phyloP scores from a whole-genome alignment of 169 alveolate species.

The Plasmodium berghei region DNA sequence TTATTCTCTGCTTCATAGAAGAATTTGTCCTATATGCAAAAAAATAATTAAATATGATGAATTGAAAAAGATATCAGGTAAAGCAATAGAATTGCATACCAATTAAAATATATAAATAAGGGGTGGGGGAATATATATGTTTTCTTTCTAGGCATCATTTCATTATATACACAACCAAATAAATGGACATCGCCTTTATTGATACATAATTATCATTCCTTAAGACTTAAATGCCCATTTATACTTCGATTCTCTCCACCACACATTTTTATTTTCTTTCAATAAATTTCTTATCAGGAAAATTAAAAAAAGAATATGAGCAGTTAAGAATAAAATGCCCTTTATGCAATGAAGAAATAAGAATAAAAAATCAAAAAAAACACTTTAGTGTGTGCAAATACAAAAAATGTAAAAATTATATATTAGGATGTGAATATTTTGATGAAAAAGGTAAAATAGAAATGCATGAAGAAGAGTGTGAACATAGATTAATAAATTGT shows the following conservation, averaged over 20 bases:
- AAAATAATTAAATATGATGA: slow-evolving; percentile 37
- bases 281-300: slow-evolving; percentile 12
- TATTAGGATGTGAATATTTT: slow-evolving; percentile 75
- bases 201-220: too few relatives aligned
- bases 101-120: too few relatives aligned
- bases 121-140: too few relatives aligned
- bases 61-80: slow-evolving; percentile 63
- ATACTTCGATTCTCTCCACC: too few relatives aligned
- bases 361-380: slow-evolving; percentile 48
- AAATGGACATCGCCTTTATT: too few relatives aligned
- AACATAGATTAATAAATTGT: slow-evolving; percentile 71
- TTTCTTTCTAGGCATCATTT: too few relatives aligned
- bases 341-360: slow-evolving; percentile 45
- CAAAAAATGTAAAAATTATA: slow-evolving; percentile 68
- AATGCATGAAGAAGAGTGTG: slow-evolving; percentile 63
- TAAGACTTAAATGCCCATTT: too few relatives aligned
- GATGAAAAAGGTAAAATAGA: slow-evolving; percentile 59
- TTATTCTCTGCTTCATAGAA: slow-evolving; percentile 66
- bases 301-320: slow-evolving; percentile 59
- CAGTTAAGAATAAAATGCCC: slow-evolving; percentile 57
- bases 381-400: slow-evolving; percentile 50
- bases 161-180: too few relatives aligned
- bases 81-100: neutral
- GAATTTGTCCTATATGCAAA: slow-evolving; percentile 68
- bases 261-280: too few relatives aligned